Percentiles rank a stretch among this genome's conserved stretches.
These are phyloP conservation scores for Lachnellula arida DNA, from an alignment of 2,329 filamentous ascomycete species.

Conservation along the genomic window DNA sequence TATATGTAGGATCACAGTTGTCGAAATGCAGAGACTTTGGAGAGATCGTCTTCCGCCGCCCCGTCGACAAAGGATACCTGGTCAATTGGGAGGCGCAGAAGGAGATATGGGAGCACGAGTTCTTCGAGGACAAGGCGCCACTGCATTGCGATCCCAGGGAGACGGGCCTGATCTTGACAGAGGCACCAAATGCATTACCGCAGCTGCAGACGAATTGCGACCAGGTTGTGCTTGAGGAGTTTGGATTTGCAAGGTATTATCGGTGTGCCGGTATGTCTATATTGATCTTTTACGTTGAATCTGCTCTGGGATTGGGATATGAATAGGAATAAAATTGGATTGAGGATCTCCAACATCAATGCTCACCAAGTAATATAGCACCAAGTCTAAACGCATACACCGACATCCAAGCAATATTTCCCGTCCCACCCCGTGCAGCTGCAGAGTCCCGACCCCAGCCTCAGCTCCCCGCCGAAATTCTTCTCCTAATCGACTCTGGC, in stretches of 20 bases:
- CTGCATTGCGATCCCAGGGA: slow-evolving; percentile 70
- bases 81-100: slow-evolving; percentile 97
- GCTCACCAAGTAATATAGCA: slow-evolving; percentile 40
- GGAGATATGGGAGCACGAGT: slow-evolving; percentile 89
- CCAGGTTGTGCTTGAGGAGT: slow-evolving; percentile 97
- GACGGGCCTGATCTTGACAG: slow-evolving; percentile 79
- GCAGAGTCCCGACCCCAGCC: slow-evolving; percentile 28
- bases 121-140: slow-evolving; percentile 66
- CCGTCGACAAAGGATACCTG: slow-evolving; percentile 89
- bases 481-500: slow-evolving; percentile 86
- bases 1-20: slow-evolving; percentile 76
- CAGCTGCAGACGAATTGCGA: slow-evolving; percentile 85
- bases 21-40: slow-evolving; percentile 81
- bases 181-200: slow-evolving; percentile 78
- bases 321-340: too few species aligned
- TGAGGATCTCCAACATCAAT: not conserved
- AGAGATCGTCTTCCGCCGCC: slow-evolving; percentile 79
- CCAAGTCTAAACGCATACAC: slow-evolving; percentile 78
- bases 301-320: too few species aligned
- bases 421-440: slow-evolving; percentile 48
- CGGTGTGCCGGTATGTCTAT: slow-evolving; percentile 59
- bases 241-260: slow-evolving; percentile 83
- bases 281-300: too few species aligned
- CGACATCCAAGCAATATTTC: slow-evolving; percentile 66
- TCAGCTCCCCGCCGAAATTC: slow-evolving; percentile 63